Conservation (phyloP, 129 eudicot species). For the Chrysanthemum makinoi region DNA sequence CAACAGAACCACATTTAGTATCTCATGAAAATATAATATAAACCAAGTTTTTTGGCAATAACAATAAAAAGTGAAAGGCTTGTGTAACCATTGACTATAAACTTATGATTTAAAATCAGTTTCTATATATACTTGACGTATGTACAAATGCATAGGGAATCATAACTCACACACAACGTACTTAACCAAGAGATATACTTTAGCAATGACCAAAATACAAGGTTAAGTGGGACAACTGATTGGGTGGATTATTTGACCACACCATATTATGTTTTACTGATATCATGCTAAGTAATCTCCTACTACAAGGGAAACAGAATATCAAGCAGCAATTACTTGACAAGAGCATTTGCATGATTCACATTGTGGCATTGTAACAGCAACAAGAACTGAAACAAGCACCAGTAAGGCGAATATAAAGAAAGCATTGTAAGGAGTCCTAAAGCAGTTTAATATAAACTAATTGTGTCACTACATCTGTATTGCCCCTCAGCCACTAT, state of each 20-base stretch:
- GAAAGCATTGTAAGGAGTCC: conserved; percentile 11
- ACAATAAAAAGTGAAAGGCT: background rate
- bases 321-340: conserved; percentile 4
- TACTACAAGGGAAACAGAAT: background rate
- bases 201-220: conserved; percentile 7
- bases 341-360: background rate
- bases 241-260: no score
- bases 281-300: conserved; percentile 6
- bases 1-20: conserved; percentile 26
- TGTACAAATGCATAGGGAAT: no score
- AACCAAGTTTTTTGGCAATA: conserved; percentile 1
- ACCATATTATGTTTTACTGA: background rate
- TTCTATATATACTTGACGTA: background rate
- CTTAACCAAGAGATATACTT: conserved; percentile 12
- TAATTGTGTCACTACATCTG: conserved; percentile 10
- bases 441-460: background rate
- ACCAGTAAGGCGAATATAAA: conserved; percentile 6
- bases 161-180: background rate
- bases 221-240: background rate
- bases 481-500: background rate
- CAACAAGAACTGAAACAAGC: background rate
- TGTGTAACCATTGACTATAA: conserved; percentile 5
- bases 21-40: conserved; percentile 18
- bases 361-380: no score
- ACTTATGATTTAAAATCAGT: background rate